A percentile compares a stretch with the other conserved stretches of the same genome.
phyloP scores from a whole-genome alignment of 1,284 basidiomycete species.

The Coniferiporia sulphurascens region DNA sequence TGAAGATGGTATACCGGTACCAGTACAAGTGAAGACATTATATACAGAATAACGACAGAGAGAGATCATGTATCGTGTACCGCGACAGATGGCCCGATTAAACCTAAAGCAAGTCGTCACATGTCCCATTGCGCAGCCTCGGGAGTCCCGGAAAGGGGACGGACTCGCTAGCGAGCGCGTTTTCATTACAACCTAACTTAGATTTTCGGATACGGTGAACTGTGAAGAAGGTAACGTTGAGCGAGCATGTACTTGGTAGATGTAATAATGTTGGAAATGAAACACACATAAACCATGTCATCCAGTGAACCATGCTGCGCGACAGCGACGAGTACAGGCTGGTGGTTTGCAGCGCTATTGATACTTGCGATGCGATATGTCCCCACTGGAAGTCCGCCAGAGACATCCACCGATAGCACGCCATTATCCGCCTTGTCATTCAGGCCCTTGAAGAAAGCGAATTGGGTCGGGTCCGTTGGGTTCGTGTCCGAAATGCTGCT shows the following conservation, averaged over 20 bases:
- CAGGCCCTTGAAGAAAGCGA: slow-evolving; percentile 62
- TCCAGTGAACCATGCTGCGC: slow-evolving; percentile 50
- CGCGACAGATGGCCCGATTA: not conserved
- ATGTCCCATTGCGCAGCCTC: too few relatives aligned
- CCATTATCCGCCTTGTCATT: slow-evolving; percentile 43
- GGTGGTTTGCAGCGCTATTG: slow-evolving; percentile 52
- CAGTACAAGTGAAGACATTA: not conserved
- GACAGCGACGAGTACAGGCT: slow-evolving; percentile 46
- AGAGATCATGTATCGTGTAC: not conserved
- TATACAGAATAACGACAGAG: not conserved
- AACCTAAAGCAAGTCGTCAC: too few relatives aligned
- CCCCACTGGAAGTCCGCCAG: slow-evolving; percentile 49
- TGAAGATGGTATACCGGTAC: not conserved
- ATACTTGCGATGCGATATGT: slow-evolving; percentile 50
- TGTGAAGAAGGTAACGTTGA: not conserved
- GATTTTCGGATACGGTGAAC: slow-evolving; percentile 18
- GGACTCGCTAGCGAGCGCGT: not conserved
- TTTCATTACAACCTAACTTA: not conserved
- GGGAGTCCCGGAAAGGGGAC: not conserved
- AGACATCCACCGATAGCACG: slow-evolving; percentile 42
- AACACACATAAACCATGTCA: slow-evolving; percentile 44
- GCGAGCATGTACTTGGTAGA: not conserved
- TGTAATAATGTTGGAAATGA: not conserved
- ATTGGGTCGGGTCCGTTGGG: slow-evolving; percentile 43
- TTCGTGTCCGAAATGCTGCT: slow-evolving; percentile 38